phyloP scores from a whole-genome alignment of 192 early-diverging fungal genomes.

The Chytriomyces sp. region DNA sequence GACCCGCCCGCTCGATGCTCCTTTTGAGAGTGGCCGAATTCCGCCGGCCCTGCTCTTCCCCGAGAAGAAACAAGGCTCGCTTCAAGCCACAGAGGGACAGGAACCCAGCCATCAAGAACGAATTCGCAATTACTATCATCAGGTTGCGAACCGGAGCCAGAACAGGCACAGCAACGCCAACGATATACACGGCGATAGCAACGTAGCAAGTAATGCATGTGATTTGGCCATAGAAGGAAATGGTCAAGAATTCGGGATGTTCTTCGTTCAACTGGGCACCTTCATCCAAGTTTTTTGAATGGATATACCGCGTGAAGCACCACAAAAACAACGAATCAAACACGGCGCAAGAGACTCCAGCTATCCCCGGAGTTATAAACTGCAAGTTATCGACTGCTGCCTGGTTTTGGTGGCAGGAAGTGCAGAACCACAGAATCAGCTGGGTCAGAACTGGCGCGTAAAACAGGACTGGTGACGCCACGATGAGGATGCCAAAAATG shows the following conservation, averaged over 20 bases:
- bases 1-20: background rate
- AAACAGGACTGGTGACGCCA: conserved; percentile 13
- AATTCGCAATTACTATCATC: background rate
- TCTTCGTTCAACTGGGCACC: background rate
- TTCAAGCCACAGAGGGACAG: background rate
- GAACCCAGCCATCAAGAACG: conserved; percentile 1
- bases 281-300: background rate
- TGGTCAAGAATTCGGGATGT: background rate
- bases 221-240: background rate
- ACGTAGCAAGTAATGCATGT: background rate
- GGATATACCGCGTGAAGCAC: background rate
- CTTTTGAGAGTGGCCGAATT: background rate
- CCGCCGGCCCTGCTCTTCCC: background rate
- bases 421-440: background rate
- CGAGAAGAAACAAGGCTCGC: background rate
- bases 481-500: background rate
- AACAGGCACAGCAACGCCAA: background rate
- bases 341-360: background rate
- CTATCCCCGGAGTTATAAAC: background rate
- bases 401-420: background rate
- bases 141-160: background rate
- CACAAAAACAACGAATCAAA: background rate
- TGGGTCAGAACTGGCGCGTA: conserved; percentile 17
- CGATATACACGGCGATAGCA: background rate
- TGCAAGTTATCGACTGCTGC: background rate